A percentile compares a stretch with the other conserved stretches of the same genome.
phyloP scores from a whole-genome alignment of 2,329 filamentous ascomycete genomes.

The Corniculantispora saksenae region DNA sequence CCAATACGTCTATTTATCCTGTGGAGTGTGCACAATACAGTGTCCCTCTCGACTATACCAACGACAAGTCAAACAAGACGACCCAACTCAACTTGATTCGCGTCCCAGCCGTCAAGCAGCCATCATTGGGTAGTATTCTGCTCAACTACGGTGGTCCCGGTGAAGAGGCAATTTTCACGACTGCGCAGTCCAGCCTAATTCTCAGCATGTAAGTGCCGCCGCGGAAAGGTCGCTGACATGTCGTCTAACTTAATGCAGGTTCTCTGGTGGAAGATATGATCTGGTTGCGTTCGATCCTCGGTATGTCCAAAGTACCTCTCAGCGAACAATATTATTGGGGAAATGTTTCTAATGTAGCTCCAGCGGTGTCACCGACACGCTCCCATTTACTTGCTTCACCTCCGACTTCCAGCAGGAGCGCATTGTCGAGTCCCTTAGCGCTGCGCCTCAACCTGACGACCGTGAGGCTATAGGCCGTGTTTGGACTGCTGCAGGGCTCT shows the following conservation, averaged over 20 bases:
- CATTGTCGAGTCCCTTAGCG: neutral
- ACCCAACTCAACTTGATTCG: constrained; percentile 17
- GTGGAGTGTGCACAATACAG: constrained; percentile 22
- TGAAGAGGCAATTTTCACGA: neutral
- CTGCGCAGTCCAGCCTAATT: neutral
- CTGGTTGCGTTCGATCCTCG: constrained; percentile 32
- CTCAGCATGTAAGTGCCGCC: neutral
- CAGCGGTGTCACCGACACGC: constrained; percentile 26
- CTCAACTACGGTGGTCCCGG: constrained; percentile 34
- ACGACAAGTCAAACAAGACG: constrained; percentile 11
- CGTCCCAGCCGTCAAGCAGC: constrained; percentile 21
- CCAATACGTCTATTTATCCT: neutral
- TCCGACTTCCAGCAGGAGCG: constrained; percentile 1
- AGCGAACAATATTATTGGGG: neutral
- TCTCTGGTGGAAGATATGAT: constrained; percentile 30
- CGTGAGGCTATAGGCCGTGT: constrained; percentile 18
- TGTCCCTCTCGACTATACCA: constrained; percentile 25
- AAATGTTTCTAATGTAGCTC: neutral
- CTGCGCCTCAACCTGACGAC: constrained; percentile 19
- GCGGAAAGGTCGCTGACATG: neutral
- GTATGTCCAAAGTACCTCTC: constrained; percentile 19
- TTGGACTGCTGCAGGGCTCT: constrained; percentile 23
- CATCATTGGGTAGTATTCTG: constrained; percentile 32
- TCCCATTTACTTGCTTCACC: constrained; percentile 26
- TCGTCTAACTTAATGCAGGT: constrained; percentile 18